Evolutionary conservation across 108 stramenopile genomes (phyloP).

Genomic region (Hondaea fermentalgiana): DNA sequence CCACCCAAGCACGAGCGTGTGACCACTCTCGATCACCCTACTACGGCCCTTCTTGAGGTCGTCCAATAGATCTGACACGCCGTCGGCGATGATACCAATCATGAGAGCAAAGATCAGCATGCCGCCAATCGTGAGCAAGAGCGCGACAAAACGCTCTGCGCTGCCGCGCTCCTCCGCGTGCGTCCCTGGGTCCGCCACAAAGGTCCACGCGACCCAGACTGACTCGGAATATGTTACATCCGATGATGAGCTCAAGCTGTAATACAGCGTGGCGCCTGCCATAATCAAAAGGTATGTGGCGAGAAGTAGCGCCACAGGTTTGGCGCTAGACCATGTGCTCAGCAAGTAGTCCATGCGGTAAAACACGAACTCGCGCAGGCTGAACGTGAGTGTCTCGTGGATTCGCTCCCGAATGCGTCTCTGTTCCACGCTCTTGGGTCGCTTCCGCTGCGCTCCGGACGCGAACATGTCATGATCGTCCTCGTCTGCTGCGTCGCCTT

Average conservation of each 20-base stretch:
- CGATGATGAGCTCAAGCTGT: neutral
- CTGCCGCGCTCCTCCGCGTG: slow-evolving; percentile 31
- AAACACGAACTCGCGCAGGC: neutral
- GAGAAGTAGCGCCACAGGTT: neutral
- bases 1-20: slow-evolving; percentile 44
- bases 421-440: neutral
- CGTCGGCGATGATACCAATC: slow-evolving; percentile 48
- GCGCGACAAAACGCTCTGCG: slow-evolving; percentile 29
- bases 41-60: slow-evolving; percentile 44
- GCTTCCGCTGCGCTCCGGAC: neutral
- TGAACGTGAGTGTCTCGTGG: neutral
- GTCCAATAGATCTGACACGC: slow-evolving; percentile 37
- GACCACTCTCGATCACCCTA: slow-evolving; percentile 36
- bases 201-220: slow-evolving; percentile 45
- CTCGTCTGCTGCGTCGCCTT: neutral
- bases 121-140: slow-evolving; percentile 40
- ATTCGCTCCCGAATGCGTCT: neutral
- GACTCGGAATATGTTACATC: neutral
- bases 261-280: neutral
- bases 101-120: slow-evolving; percentile 48
- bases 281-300: neutral
- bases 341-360: slow-evolving; percentile 6
- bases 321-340: neutral
- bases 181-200: slow-evolving; percentile 42
- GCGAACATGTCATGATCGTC: neutral